Evolutionary conservation across 2,329 filamentous ascomycete species (phyloP).

Genomic region (Penicillium brasilianum): DNA sequence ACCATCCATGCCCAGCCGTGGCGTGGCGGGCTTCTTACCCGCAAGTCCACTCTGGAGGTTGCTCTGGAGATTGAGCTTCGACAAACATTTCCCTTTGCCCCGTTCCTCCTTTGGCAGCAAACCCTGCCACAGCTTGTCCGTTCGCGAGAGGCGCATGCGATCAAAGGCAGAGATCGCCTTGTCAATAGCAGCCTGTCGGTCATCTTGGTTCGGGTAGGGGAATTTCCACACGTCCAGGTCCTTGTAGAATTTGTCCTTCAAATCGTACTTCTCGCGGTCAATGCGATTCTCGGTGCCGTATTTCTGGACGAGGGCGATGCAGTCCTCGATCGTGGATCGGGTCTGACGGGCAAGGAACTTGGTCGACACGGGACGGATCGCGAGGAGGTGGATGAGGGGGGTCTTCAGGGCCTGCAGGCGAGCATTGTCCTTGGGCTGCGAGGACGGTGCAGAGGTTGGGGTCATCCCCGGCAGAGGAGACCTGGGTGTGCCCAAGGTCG

Average conservation of each 20-base stretch:
- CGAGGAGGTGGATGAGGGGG: slow-evolving; percentile 59
- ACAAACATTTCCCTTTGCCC: slow-evolving; percentile 65
- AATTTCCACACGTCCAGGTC: slow-evolving; percentile 68
- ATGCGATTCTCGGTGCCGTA: slow-evolving; percentile 58
- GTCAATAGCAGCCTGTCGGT: slow-evolving; percentile 65
- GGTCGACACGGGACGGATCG: slow-evolving; percentile 55
- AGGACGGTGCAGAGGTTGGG: slow-evolving; percentile 50
- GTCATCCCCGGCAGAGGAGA: slow-evolving; percentile 46
- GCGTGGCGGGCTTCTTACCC: slow-evolving; percentile 42
- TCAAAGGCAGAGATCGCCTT: slow-evolving; percentile 68
- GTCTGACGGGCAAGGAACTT: slow-evolving; percentile 55
- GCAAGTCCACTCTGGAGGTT: slow-evolving; percentile 53
- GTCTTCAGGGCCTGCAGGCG: slow-evolving; percentile 52
- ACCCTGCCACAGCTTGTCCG: slow-evolving; percentile 67
- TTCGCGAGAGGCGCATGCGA: slow-evolving; percentile 62
- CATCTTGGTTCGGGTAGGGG: slow-evolving; percentile 59
- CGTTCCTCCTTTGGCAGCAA: slow-evolving; percentile 65
- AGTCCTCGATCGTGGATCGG: slow-evolving; percentile 55
- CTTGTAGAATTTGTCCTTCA: slow-evolving; percentile 64
- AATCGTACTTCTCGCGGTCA: slow-evolving; percentile 56
- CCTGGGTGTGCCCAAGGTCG: slow-evolving; percentile 43
- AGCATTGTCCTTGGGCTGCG: slow-evolving; percentile 43
- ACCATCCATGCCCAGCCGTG: slow-evolving; percentile 45
- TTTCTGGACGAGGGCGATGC: slow-evolving; percentile 56
- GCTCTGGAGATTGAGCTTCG: slow-evolving; percentile 59